phyloP scores from a whole-genome alignment of 345 rosid species.

The Conringia planisiliqua region DNA sequence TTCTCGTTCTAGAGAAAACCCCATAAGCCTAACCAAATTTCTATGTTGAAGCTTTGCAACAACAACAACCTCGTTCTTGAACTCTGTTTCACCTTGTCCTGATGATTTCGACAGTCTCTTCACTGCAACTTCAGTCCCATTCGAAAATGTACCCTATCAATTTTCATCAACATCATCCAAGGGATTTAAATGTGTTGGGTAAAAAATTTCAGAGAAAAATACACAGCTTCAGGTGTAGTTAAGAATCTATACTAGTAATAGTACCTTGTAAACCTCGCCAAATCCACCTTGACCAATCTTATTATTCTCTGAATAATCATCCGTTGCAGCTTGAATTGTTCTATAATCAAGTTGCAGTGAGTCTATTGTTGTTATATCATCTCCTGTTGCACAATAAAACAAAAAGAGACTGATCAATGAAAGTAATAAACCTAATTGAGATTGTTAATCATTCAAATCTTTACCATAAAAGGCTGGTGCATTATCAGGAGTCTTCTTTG shows the following conservation, averaged over 20 bases:
- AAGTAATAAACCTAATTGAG: background rate
- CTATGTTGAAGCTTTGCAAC: constrained; percentile 32
- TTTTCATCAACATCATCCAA: background rate
- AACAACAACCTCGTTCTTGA: constrained; percentile 33
- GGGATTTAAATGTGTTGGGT: background rate
- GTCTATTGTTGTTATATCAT: constrained; percentile 34
- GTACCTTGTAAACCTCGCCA: constrained; percentile 59
- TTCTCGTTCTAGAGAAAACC: constrained; percentile 21
- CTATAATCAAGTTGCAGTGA: constrained; percentile 43
- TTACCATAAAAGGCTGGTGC: constrained; percentile 32
- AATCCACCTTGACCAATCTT: constrained; percentile 63
- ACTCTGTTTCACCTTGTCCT: constrained; percentile 29
- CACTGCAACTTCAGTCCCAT: constrained; percentile 29
- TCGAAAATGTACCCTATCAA: constrained; percentile 9
- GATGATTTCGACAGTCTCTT: constrained; percentile 28
- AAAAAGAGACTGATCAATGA: background rate
- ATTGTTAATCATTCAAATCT: background rate
- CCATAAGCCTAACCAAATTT: constrained; percentile 26
- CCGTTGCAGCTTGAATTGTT: constrained; percentile 42
- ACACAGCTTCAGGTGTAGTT: background rate
- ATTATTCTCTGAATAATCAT: constrained; percentile 37
- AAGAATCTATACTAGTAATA: background rate
- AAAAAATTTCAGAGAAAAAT: background rate
- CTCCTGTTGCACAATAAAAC: constrained; percentile 11
- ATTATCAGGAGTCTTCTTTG: constrained; percentile 14